Percentiles rank a stretch among this genome's conserved stretches.
phyloP scores from a whole-genome alignment of 1,284 basidiomycete species.

The Chondrostereum purpureum region DNA sequence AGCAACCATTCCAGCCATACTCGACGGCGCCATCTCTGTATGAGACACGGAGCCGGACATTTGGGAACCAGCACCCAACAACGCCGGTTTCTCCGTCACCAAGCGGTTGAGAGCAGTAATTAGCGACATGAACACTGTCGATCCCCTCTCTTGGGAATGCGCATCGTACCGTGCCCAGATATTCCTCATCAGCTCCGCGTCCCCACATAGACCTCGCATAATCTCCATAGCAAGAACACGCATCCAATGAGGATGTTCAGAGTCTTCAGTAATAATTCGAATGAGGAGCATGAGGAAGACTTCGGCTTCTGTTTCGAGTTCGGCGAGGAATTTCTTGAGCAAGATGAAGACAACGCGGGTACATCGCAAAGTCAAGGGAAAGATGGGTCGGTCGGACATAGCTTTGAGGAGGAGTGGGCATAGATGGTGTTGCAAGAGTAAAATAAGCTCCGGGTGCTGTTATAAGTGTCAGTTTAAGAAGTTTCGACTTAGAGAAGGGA shows the following conservation, averaged over 20 bases:
- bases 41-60: constrained; percentile 64
- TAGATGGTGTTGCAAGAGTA: constrained; percentile 82
- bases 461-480: constrained; percentile 1
- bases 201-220: constrained; percentile 82
- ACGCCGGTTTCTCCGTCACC: constrained; percentile 78
- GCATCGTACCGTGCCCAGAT: constrained; percentile 78
- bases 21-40: constrained; percentile 59
- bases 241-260: constrained; percentile 70
- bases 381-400: constrained; percentile 77
- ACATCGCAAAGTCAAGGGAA: constrained; percentile 85
- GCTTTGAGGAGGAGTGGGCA: constrained; percentile 86
- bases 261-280: constrained; percentile 69
- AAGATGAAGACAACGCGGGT: constrained; percentile 91
- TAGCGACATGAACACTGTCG: constrained; percentile 75
- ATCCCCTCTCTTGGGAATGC: constrained; percentile 42
- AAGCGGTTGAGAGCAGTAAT: constrained; percentile 78
- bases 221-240: constrained; percentile 89
- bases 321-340: constrained; percentile 83
- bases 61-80: constrained; percentile 74
- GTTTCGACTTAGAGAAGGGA: constrained; percentile 1
- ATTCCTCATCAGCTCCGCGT: constrained; percentile 73
- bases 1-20: constrained; percentile 79
- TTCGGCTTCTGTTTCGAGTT: constrained; percentile 77
- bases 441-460: constrained; percentile 77
- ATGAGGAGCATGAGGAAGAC: constrained; percentile 82